A percentile compares a stretch with the other conserved stretches of the same genome.
These are phyloP conservation scores for Neonectria faginata DNA, from an alignment of 2,329 filamentous ascomycete species.

Conservation along the genomic window DNA sequence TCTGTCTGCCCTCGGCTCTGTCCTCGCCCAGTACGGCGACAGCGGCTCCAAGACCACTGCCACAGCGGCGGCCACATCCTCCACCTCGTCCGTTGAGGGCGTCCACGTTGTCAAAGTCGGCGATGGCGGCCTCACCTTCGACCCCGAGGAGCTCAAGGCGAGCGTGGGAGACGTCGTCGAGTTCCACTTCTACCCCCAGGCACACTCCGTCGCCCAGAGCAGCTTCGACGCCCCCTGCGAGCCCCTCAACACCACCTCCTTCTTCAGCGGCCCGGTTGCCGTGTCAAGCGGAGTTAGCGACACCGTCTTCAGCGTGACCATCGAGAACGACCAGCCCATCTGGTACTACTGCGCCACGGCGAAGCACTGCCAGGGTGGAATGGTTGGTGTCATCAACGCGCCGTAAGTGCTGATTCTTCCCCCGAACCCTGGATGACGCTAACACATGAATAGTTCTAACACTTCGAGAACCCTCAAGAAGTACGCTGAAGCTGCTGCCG, in stretches of 20 bases:
- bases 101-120: conserved; percentile 43
- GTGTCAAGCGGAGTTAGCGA: conserved; percentile 31
- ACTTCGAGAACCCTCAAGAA: conserved; percentile 32
- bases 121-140: conserved; percentile 57
- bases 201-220: conserved; percentile 72
- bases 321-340: conserved; percentile 62
- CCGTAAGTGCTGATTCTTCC: conserved; percentile 37
- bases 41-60: not conserved
- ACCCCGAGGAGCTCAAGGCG: conserved; percentile 63
- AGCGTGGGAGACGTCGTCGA: conserved; percentile 60
- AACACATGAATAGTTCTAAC: conserved; percentile 28
- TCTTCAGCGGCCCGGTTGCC: conserved; percentile 50
- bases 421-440: not conserved
- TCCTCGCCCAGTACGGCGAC: conserved; percentile 3
- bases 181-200: conserved; percentile 60
- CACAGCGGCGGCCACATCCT: not conserved
- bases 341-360: conserved; percentile 74
- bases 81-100: not conserved
- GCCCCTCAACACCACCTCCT: conserved; percentile 63
- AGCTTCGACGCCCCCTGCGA: conserved; percentile 70
- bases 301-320: conserved; percentile 37
- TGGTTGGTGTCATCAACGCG: conserved; percentile 63
- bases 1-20: not conserved
- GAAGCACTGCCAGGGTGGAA: conserved; percentile 70
- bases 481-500: conserved; percentile 32